These are phyloP conservation scores for Aphanomyces stellatus DNA, from an alignment of 352 stramenopile species.

Conservation along the genomic window DNA sequence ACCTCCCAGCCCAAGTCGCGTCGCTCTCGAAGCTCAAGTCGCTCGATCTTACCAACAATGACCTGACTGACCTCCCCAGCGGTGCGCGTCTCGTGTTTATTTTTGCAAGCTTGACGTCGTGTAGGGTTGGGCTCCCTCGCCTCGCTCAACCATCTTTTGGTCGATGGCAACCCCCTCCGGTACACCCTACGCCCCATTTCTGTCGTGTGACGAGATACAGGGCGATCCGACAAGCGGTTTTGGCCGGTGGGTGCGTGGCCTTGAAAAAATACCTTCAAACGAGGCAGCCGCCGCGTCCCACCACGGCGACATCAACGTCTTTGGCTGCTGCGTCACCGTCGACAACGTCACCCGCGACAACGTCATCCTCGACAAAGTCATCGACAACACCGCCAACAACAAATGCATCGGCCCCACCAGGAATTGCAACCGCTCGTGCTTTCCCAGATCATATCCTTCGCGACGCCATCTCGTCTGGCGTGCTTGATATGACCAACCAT, in stretches of 20 bases:
- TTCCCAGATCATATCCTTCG: slow-evolving; percentile 5
- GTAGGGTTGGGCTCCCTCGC: slow-evolving; percentile 52
- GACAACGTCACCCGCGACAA: no score
- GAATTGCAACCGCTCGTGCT: neutral
- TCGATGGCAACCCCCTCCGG: slow-evolving; percentile 69
- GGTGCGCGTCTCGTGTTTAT: neutral
- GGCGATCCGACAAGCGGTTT: slow-evolving; percentile 50
- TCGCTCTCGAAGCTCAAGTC: slow-evolving; percentile 10
- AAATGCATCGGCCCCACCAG: no score
- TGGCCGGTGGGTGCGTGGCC: slow-evolving; percentile 53
- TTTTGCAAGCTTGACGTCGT: neutral
- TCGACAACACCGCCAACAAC: no score
- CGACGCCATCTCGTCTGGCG: slow-evolving; percentile 3
- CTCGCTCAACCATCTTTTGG: slow-evolving; percentile 60
- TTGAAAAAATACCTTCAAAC: slow-evolving; percentile 75
- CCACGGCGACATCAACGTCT: no score
- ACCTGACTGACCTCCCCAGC: slow-evolving; percentile 13
- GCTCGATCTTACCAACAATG: slow-evolving; percentile 20
- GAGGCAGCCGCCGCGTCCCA: slow-evolving; percentile 28
- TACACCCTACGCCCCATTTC: neutral
- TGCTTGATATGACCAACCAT: slow-evolving; percentile 9
- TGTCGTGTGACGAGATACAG: neutral
- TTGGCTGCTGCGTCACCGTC: no score
- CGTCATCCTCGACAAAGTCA: neutral
- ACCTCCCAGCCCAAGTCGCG: neutral